phyloP scores from a whole-genome alignment of 768 basidiomycete genomes.

The Suillus placidus region DNA sequence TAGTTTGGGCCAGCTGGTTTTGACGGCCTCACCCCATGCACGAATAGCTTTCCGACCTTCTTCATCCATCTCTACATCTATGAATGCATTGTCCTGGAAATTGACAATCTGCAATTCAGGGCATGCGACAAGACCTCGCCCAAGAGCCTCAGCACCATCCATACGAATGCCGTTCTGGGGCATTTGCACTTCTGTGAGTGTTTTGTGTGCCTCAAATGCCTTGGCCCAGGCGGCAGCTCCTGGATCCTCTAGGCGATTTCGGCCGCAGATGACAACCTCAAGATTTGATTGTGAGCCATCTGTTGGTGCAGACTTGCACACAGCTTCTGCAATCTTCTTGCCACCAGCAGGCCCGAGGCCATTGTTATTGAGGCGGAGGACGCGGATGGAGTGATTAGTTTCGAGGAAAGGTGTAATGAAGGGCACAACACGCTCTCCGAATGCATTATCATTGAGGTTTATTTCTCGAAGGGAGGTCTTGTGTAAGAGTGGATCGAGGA shows the following conservation, averaged over 20 bases:
- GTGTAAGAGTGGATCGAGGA: slow-evolving; percentile 84
- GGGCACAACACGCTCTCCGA: slow-evolving; percentile 92
- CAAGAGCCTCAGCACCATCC: slow-evolving; percentile 83
- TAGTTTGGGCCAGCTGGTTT: slow-evolving; percentile 50
- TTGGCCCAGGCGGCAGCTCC: slow-evolving; percentile 82
- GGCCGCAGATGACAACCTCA: slow-evolving; percentile 84
- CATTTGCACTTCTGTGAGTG: slow-evolving; percentile 84
- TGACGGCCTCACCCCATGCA: slow-evolving; percentile 65
- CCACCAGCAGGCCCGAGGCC: slow-evolving; percentile 93
- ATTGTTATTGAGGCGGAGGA: slow-evolving; percentile 94
- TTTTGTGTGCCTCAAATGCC: slow-evolving; percentile 84
- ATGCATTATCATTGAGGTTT: slow-evolving; percentile 94
- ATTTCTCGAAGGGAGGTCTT: slow-evolving; percentile 84
- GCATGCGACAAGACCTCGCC: slow-evolving; percentile 71
- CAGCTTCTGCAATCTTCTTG: slow-evolving; percentile 78
- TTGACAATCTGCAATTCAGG: slow-evolving; percentile 74
- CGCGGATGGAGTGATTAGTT: slow-evolving; percentile 77
- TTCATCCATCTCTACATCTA: slow-evolving; percentile 57
- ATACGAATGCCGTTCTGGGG: slow-evolving; percentile 98
- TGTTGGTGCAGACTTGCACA: slow-evolving; percentile 73
- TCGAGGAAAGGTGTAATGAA: slow-evolving; percentile 91
- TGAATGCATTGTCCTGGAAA: slow-evolving; percentile 90
- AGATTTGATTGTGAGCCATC: slow-evolving; percentile 75
- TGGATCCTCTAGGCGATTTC: slow-evolving; percentile 94
- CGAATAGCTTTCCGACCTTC: slow-evolving; percentile 52